Evolutionary conservation across 176 grass and related monocot species (phyloP).

Genomic region (Oryza brachyantha): DNA sequence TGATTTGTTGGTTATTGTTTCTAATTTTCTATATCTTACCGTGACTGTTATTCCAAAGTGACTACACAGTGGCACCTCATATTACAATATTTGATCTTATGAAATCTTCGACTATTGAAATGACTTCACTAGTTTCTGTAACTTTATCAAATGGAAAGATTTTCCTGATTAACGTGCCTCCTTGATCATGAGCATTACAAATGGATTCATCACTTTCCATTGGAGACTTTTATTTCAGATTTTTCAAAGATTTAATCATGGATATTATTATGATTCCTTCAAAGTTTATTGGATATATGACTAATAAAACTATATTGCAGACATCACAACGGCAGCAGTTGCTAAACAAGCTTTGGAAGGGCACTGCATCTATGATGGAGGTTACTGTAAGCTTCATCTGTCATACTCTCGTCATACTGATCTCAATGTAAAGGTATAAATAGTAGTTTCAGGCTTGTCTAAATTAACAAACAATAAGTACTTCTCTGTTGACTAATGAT

Average conservation of each 20-base stretch:
- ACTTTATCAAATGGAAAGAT: not conserved
- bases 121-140: not conserved
- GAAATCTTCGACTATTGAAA: not conserved
- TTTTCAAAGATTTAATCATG: not conserved
- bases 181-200: not conserved
- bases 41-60: not conserved
- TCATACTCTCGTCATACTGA: conserved; percentile 99
- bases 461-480: conserved; percentile 37
- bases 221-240: not conserved
- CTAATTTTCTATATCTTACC: conserved; percentile 22
- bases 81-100: conserved; percentile 11
- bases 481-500: conserved; percentile 7
- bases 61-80: not conserved
- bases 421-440: conserved; percentile 99
- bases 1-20: not conserved
- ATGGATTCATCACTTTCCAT: conserved; percentile 1
- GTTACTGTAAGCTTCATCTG: conserved; percentile 99
- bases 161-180: not conserved
- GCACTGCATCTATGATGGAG: conserved; percentile 99
- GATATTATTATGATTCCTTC: not conserved
- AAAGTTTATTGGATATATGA: not conserved
- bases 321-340: conserved; percentile 69
- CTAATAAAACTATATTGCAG: conserved; percentile 37
- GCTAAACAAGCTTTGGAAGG: conserved; percentile 99
- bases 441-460: conserved; percentile 52